phyloP scores from a whole-genome alignment of 208 protist species.

The Leishmania martiniquensis region DNA sequence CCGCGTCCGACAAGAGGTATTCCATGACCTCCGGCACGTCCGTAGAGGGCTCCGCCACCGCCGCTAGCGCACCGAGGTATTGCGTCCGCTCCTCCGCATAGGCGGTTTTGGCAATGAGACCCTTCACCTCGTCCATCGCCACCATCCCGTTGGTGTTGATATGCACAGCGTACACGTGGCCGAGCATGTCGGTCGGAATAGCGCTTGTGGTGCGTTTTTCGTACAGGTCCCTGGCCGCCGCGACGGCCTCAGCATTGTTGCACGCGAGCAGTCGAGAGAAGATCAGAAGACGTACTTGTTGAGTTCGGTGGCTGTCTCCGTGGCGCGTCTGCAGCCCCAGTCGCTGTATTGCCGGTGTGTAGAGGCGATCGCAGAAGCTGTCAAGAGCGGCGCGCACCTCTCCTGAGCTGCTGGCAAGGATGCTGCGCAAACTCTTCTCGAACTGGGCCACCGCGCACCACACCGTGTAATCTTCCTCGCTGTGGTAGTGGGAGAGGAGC shows the following conservation, averaged over 20 bases:
- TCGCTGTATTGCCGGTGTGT: conserved; percentile 37
- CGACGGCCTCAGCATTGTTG: conserved; percentile 32
- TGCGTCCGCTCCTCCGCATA: conserved; percentile 61
- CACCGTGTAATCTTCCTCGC: conserved; percentile 36
- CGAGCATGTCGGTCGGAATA: conserved; percentile 56
- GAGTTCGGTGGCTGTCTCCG: conserved; percentile 38
- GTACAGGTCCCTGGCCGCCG: conserved; percentile 48
- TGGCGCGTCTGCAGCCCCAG: conserved; percentile 32
- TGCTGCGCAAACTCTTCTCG: conserved; percentile 48
- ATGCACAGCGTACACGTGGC: conserved; percentile 44
- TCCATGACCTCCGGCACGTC: conserved; percentile 56
- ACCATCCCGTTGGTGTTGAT: conserved; percentile 40
- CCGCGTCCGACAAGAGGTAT: conserved; percentile 68
- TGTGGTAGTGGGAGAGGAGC: conserved; percentile 36
- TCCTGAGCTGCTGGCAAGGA: conserved; percentile 36
- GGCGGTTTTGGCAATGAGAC: conserved; percentile 33
- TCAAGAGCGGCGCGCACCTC: conserved; percentile 48
- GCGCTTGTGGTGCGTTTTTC: conserved; percentile 33
- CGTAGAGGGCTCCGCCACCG: conserved; percentile 28
- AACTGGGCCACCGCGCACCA: conserved; percentile 50
- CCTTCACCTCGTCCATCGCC: conserved; percentile 57
- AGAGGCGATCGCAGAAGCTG: conserved; percentile 59
- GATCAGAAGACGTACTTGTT: conserved; percentile 48
- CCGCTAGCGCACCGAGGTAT: conserved; percentile 55
- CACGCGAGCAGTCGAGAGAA: conserved; percentile 50